Base-by-base conservation (phyloP, 495 filamentous ascomycete genomes). In the Oidiodendron maius region DNA sequence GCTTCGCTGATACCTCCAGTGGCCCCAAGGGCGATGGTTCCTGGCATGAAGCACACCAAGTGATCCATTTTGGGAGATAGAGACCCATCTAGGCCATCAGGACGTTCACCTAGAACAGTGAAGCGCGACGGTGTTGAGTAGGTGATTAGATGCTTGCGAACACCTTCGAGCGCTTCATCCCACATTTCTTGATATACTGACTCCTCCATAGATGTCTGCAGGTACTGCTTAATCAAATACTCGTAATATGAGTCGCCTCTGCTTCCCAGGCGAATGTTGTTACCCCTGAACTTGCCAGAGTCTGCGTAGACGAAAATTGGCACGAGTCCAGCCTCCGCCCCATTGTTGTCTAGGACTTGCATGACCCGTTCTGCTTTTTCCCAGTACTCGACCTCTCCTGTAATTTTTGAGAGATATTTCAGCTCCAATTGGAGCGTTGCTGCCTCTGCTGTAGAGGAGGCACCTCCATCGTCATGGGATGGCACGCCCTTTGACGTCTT, bases 221-320 rank as follows among this genome's bases (percentile, higher is more conserved):
- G 72, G 61, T 93, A 96, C 62, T 97, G 91, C 67, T 97, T 97
- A 70, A 97, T 89, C 30, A 96, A 80, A 63, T 96, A 96, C 64
- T 97, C 89, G 66, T 99, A 99, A 61, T 97, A 99, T 15, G 88
- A 95, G 63, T 99, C 93, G 34, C 91, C 94, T 46, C 93, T 76
- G 56, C 86, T 95, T 32, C 93, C 93, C 8, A 99, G 77, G 13
- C 93, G 83, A 59, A 99, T 91, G 55, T 95, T 93, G 3, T 81
- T 64, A 18, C 86, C 88, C 35, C 76, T 72, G 64, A 99, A 99
- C 34, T 75, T 61, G 21, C 91, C 94, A 5, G 69, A 74, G 18
- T 79, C 76, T n/a, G 94, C 77, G 58, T 87, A 81, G 34, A 99
- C 84, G 59, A 83, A 96, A 54, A 95, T 96, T 13, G 91, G 93